Conservation (phyloP, 1,139 yeast species). For the Saccharomyces hybrid region DNA sequence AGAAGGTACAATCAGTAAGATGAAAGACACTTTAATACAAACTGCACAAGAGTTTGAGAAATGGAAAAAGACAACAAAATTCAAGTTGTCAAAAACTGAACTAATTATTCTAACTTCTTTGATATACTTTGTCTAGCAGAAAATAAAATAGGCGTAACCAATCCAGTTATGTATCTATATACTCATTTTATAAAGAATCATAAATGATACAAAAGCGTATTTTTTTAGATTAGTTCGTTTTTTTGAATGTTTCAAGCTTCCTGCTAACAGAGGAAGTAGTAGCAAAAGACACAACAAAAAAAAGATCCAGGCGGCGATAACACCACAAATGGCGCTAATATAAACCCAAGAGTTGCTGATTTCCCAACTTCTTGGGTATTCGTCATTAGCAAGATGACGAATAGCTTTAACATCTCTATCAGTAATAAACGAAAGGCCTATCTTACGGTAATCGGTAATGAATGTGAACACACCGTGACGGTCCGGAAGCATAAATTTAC, state of each 20-base stretch:
- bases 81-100: slow-evolving; percentile 45
- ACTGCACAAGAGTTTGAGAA: slow-evolving; percentile 51
- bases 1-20: slow-evolving; percentile 38
- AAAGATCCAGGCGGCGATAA: slow-evolving; percentile 67
- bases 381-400: slow-evolving; percentile 93
- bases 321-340: slow-evolving; percentile 60
- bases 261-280: slow-evolving; percentile 22
- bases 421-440: slow-evolving; percentile 63
- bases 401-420: slow-evolving; percentile 71
- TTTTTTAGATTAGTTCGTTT: slow-evolving; percentile 12
- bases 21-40: slow-evolving; percentile 42
- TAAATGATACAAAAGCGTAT: background rate
- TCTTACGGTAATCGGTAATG: slow-evolving; percentile 67
- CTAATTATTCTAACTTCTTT: background rate
- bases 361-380: slow-evolving; percentile 88
- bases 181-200: background rate
- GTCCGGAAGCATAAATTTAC: slow-evolving; percentile 73
- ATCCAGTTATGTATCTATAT: background rate
- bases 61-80: slow-evolving; percentile 64
- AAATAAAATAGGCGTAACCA: background rate
- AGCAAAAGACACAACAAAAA: slow-evolving; percentile 58
- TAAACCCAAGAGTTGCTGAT: slow-evolving; percentile 92
- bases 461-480: slow-evolving; percentile 96
- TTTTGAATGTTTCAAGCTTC: slow-evolving; percentile 6
- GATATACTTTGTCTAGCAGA: background rate